phyloP scores from a whole-genome alignment of 2,329 filamentous ascomycete genomes.

The Blastomyces percursus region DNA sequence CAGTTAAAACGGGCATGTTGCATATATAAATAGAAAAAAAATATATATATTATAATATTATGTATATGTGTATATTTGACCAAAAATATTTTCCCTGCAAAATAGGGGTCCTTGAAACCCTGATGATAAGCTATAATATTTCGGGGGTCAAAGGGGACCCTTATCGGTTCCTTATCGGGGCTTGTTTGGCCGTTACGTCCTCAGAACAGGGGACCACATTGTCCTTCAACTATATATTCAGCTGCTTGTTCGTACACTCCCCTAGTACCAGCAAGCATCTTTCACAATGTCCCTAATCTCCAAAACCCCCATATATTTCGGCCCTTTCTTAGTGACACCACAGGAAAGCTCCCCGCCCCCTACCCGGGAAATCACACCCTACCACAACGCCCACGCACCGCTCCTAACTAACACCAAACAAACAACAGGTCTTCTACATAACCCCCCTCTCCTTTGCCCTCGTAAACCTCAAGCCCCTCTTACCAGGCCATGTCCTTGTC shows the following conservation, averaged over 20 bases:
- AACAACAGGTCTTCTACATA: slow-evolving; percentile 66
- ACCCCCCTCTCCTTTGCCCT: slow-evolving; percentile 74
- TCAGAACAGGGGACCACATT: too few relatives aligned
- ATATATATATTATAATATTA: background rate
- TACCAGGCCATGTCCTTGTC: slow-evolving; percentile 86
- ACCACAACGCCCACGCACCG: background rate
- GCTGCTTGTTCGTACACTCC: background rate
- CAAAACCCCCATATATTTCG: slow-evolving; percentile 51
- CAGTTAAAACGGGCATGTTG: background rate
- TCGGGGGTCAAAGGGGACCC: too few relatives aligned
- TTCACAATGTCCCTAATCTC: slow-evolving; percentile 15
- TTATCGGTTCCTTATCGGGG: background rate
- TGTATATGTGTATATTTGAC: background rate
- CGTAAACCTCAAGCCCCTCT: slow-evolving; percentile 89
- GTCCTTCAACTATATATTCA: background rate
- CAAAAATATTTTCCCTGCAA: background rate
- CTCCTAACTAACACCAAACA: background rate
- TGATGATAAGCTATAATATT: too few relatives aligned
- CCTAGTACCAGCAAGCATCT: background rate
- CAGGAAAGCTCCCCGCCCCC: slow-evolving; percentile 43
- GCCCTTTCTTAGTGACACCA: slow-evolving; percentile 62
- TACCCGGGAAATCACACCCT: background rate
- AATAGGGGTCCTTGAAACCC: background rate
- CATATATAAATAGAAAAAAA: background rate
- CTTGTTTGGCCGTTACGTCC: too few relatives aligned